A percentile compares a stretch with the other conserved stretches of the same genome.
These are phyloP conservation scores for Pleurotus giganteus DNA, from an alignment of 768 basidiomycete genomes.

Conservation along the genomic window DNA sequence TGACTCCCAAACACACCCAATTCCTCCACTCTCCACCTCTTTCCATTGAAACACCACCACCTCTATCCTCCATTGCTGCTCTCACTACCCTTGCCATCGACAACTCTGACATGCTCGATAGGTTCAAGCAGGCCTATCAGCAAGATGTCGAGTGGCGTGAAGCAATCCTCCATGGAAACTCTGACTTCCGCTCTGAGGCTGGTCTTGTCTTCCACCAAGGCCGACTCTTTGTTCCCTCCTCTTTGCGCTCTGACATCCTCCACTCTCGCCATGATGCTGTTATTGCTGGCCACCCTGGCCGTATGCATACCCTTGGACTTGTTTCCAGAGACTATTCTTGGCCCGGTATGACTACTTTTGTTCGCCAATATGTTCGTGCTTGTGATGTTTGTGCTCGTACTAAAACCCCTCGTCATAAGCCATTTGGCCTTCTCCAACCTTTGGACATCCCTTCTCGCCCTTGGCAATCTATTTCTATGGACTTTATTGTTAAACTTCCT, in stretches of 20 bases:
- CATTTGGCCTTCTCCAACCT: constrained; percentile 34
- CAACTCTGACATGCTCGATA: constrained; percentile 23
- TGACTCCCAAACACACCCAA: constrained; percentile 26
- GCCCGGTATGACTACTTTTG: constrained; percentile 26
- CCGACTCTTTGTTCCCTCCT: constrained; percentile 26
- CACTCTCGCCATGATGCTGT: constrained; percentile 32
- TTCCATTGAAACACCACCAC: constrained; percentile 21
- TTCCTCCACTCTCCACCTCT: constrained; percentile 18
- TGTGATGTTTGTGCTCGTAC: constrained; percentile 32
- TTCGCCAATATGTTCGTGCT: constrained; percentile 26
- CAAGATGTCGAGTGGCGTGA: constrained; percentile 23
- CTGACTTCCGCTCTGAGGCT: constrained; percentile 15
- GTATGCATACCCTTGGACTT: constrained; percentile 26
- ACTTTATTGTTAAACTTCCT: constrained; percentile 42
- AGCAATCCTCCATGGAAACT: constrained; percentile 15
- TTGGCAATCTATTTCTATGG: constrained; percentile 38
- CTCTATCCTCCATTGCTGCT: constrained; percentile 25
- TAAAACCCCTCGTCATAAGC: constrained; percentile 31
- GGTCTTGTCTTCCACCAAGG: constrained; percentile 23
- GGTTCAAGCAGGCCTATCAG: constrained; percentile 20
- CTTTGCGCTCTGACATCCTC: constrained; percentile 27
- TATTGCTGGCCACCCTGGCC: constrained; percentile 40
- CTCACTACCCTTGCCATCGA: constrained; percentile 23
- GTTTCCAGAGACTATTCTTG: constrained; percentile 38
- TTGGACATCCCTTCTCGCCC: constrained; percentile 32